Evolutionary conservation across 2,329 filamentous ascomycete genomes (phyloP), one percentile per base, ranked within the genome.

Genomic region (Coniochaeta sp.): DNA sequence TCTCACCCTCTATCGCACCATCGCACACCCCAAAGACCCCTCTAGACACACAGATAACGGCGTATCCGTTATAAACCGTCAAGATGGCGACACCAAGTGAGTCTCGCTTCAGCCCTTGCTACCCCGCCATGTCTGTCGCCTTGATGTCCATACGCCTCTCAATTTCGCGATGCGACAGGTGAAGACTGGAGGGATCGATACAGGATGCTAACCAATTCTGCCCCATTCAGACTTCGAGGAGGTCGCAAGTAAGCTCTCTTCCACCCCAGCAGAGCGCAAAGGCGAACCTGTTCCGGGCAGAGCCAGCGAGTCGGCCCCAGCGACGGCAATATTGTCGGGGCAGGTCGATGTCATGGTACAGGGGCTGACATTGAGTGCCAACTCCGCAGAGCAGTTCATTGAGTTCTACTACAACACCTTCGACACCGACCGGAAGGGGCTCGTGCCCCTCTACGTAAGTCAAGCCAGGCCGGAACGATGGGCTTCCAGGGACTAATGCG

Each of bases 341-440:
- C 38, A 52, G 19, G 30, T 50, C 12, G 26, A 55, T 50, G 47
- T 19, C 26, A 59, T 38, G 44, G 26, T 14, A 55, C 14, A 28
- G 32, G n/a, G 30, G 26, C 32, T 55, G 30, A 36, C 30, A 5
- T 47, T n/a, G 58, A 16, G 32, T 58, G 24, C 44, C 40, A 42
- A 19, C 17, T 36, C 32, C 17, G 54, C 72, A 97, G 93, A 88
- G 74, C 85, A 96, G 78, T 97, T 98, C 77, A 88, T 93, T 66
- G 73, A 87, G 62, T 93, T 89, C 81, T 98, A 97, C 86, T 97
- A 96, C 84, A 81, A 88, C 70, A 88, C 87, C 62, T 96, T 97
- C 77, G 92, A 96, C 74, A 64, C 71, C 63, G 82, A 93, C 76
- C 88, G 92, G 70, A 76, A 77, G 60, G 69, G 73, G 58, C 83